Percentiles rank a stretch among this genome's conserved stretches.
These are phyloP conservation scores for Salix dunnii DNA, from an alignment of 345 rosid species.

Conservation along the genomic window DNA sequence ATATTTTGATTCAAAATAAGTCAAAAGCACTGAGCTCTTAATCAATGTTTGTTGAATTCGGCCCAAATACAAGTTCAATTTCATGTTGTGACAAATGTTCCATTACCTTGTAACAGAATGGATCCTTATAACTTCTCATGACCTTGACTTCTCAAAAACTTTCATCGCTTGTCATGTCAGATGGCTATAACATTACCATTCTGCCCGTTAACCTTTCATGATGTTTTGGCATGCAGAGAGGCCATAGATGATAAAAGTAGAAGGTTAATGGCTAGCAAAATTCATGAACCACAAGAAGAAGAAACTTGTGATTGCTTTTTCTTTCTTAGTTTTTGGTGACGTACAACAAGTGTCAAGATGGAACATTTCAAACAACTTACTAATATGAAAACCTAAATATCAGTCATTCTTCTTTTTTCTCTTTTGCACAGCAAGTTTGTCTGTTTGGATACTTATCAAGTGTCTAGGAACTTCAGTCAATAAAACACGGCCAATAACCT, in stretches of 20 bases:
- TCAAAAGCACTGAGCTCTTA: neutral
- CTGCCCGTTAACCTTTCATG: slow-evolving; percentile 34
- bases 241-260: slow-evolving; percentile 30
- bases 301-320: slow-evolving; percentile 12
- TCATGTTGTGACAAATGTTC: slow-evolving; percentile 12
- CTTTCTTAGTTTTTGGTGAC: neutral
- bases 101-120: slow-evolving; percentile 31
- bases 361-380: neutral
- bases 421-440: neutral
- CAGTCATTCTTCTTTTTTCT: neutral
- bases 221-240: slow-evolving; percentile 31
- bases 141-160: slow-evolving; percentile 36
- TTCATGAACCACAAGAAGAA: slow-evolving; percentile 17
- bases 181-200: slow-evolving; percentile 33
- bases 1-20: neutral
- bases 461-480: slow-evolving; percentile 5
- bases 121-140: slow-evolving; percentile 38
- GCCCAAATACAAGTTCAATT: slow-evolving; percentile 16
- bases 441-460: neutral
- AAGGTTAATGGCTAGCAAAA: slow-evolving; percentile 27
- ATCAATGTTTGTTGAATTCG: neutral
- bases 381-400: neutral
- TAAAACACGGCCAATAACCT: neutral
- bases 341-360: neutral
- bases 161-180: slow-evolving; percentile 35